Conservation (phyloP, 306 rosid species). For the Rosa multiflora region DNA sequence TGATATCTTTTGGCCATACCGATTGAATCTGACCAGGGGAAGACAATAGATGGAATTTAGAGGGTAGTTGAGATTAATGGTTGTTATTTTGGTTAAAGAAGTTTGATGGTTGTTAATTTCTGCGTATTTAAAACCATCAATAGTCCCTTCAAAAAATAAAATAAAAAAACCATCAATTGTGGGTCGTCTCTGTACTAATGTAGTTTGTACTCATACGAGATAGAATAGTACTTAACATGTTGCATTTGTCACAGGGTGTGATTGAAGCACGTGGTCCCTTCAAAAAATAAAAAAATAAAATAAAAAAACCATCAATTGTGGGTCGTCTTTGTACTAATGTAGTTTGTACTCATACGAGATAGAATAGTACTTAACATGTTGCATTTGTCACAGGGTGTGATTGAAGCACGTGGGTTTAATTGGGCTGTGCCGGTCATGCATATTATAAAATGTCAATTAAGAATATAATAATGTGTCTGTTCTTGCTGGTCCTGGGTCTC, state of each 20-base stretch:
- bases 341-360: background rate
- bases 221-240: background rate
- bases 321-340: background rate
- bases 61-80: background rate
- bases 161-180: too few relatives aligned
- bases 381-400: background rate
- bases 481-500: conserved; percentile 10
- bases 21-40: too few relatives aligned
- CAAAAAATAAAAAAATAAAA: too few relatives aligned
- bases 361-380: background rate
- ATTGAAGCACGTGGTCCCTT: background rate
- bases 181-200: background rate
- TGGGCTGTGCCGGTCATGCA: background rate
- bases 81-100: background rate
- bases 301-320: too few relatives aligned
- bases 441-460: background rate
- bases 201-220: background rate
- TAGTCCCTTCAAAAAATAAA: too few relatives aligned
- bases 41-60: background rate
- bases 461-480: conserved; percentile 1
- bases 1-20: background rate
- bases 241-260: background rate
- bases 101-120: background rate
- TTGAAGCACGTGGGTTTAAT: background rate
- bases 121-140: background rate